Evolutionary conservation across 2,329 filamentous ascomycete species (phyloP), one percentile per base, ranked within the genome.

Genomic region (Fusarium sp.): DNA sequence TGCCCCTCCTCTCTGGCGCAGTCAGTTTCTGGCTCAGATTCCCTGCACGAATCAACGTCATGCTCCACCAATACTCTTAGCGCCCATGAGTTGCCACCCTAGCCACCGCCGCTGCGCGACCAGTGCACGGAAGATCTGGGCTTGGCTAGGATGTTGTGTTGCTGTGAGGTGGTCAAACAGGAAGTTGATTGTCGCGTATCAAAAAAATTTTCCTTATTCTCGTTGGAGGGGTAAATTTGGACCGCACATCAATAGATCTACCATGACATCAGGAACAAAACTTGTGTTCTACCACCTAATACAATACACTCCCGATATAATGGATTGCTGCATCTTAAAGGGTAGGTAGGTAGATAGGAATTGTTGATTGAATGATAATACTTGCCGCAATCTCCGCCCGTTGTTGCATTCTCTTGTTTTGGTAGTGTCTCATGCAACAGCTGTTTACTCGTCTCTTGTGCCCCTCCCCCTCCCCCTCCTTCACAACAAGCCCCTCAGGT

Each of bases 41-140:
- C 67, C 71, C 64, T 73, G 66, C 63, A 72, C 60, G 61, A 73
- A 68, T 60, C 68, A 75, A 77, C 76, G 76, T 77, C 77, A 78
- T 77, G 68, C 74, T 72, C 76, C 75, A 75, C 76, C 68, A 56
- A 53, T 51, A 28, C 20, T 43, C 41, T 59, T 74, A 62, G 63
- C 45, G 66, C 41, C 30, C 57, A 37, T 53, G 48, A 43, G 54
- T 77, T 72, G 75, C 75, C 75, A 77, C 75, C 72, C 53, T 77
- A 71, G 75, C 75, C 75, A 77, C 75, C 72, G 55, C 66, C 71
- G 63, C 70, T 66, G 28, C 47, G 49, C 60, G 59, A 59, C 66
- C 66, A 65, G 67, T 63, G 63, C 73, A 74, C 57, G 55, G 62
- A 73, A 63, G 72, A 74, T 73, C 72, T 64, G 48, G 63, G 46